A percentile compares a stretch with the other conserved stretches of the same genome.
These are phyloP conservation scores for Ophiostoma pallidulum DNA, from an alignment of 2,329 filamentous ascomycete genomes.

Conservation along the genomic window DNA sequence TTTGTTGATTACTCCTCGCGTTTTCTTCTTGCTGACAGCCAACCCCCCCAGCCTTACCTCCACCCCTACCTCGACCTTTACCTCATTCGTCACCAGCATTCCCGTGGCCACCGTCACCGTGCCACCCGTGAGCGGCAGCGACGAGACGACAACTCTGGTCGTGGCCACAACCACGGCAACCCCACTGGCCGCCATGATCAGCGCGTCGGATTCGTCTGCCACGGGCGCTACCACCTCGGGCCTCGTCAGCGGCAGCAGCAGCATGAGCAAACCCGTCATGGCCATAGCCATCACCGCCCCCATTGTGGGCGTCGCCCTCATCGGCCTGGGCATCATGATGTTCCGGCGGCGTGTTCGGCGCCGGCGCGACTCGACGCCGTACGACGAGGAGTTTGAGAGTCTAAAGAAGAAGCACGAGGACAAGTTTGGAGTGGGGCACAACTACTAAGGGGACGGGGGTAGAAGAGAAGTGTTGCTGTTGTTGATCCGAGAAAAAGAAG, in stretches of 20 bases:
- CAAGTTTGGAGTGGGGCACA: slow-evolving; percentile 17
- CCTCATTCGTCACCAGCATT: slow-evolving; percentile 10
- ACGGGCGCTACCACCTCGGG: background rate
- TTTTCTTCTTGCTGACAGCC: background rate
- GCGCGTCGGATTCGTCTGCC: too few species aligned
- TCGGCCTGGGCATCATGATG: slow-evolving; percentile 14
- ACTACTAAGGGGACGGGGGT: slow-evolving; percentile 8
- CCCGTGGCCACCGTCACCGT: slow-evolving; percentile 6
- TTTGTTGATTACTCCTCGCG: too few species aligned
- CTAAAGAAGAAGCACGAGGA: slow-evolving; percentile 20
- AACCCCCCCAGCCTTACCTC: background rate
- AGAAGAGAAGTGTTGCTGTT: too few species aligned
- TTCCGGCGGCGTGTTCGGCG: slow-evolving; percentile 12
- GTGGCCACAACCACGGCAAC: slow-evolving; percentile 3
- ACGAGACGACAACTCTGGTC: background rate
- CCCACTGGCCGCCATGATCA: background rate
- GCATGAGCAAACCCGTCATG: slow-evolving; percentile 13
- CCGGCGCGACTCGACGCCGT: slow-evolving; percentile 12
- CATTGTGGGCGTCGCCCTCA: slow-evolving; percentile 14
- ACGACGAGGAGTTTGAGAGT: slow-evolving; percentile 19
- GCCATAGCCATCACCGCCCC: slow-evolving; percentile 15
- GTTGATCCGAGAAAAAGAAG: background rate
- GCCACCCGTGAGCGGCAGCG: background rate
- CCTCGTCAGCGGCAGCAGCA: background rate
- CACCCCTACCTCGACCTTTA: slow-evolving; percentile 9